Evolutionary conservation across 2,329 filamentous ascomycete genomes (phyloP).

Genomic region (Clonostachys chloroleuca): DNA sequence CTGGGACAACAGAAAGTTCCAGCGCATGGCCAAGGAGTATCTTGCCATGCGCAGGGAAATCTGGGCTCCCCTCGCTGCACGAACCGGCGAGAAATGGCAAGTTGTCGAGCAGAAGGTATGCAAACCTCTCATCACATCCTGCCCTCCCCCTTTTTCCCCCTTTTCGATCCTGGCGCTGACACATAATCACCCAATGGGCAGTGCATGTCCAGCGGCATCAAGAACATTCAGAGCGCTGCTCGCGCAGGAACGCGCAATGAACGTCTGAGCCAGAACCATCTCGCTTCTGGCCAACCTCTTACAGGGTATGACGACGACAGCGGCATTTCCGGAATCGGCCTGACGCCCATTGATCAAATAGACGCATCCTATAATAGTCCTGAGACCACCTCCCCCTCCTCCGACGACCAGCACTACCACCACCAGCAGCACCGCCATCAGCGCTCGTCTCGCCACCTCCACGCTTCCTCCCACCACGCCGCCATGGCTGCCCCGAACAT

Average conservation of each 20-base stretch:
- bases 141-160: neutral
- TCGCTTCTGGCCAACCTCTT: conserved; percentile 15
- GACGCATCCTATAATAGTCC: conserved; percentile 53
- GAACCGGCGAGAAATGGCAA: conserved; percentile 79
- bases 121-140: conserved; percentile 5
- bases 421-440: conserved; percentile 15
- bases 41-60: conserved; percentile 77
- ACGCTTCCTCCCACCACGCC: conserved; percentile 7
- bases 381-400: conserved; percentile 38
- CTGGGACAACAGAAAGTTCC: conserved; percentile 73
- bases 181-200: conserved; percentile 21
- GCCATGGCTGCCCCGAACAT: neutral
- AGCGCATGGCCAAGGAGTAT: conserved; percentile 72
- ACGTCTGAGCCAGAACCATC: conserved; percentile 3
- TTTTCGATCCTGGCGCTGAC: conserved; percentile 6
- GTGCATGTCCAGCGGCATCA: conserved; percentile 82
- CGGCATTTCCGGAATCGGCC: conserved; percentile 59
- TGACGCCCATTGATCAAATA: conserved; percentile 55
- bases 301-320: conserved; percentile 64
- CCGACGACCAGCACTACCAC: conserved; percentile 18
- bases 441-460: conserved; percentile 12
- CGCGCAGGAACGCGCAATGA: conserved; percentile 3
- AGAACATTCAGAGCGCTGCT: conserved; percentile 64
- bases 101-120: conserved; percentile 60
- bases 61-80: conserved; percentile 70